Base-by-base conservation (phyloP, 345 rosid species). In the Populus simonii region DNA sequence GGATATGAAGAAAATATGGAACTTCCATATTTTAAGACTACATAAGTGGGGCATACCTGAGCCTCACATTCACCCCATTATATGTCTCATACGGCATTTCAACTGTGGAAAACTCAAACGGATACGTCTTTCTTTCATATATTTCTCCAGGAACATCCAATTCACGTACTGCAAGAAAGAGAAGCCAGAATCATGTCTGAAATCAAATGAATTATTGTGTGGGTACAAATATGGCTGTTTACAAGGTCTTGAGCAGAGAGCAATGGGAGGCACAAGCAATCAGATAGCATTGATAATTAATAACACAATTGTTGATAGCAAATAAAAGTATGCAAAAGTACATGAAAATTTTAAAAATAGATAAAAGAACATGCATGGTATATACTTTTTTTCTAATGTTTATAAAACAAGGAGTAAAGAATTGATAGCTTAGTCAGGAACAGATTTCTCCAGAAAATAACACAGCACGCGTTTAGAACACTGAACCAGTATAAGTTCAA, bases 81-180 rank as follows among this genome's bases (percentile, higher is more conserved):
- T 92, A 96, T 8, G 99, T 90, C 87, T 96, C 98, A 51, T 93
- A 88, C 3, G 98, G 98, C 99, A 96, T 93, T 89, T 96, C 98
- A 76, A 96, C 98, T 0, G 94, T 90, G 22, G 99, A 88, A 81
- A 96, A 96, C 74, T 96, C 99, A 81, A 96, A 96, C 8, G 96
- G 90, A 70, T 93, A 96, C 13, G 96, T 81, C 81, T 96, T 96
- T 68, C 86, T 88, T 86, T 96, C 99, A 70, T 91, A 91, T 82
- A 96, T 86, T 74, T 96, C 98, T 81, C 99, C 98, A 74, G 97
- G 99, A 76, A 96, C 90, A 88, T 96, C 99, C 86, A 96, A 81
- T 82, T 96, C 97, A 70, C 97, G 98, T 39, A 96, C 99, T 96
- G 91, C 77, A 81, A 81, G 67, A 71, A 68, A 81, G 75, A 80